These are phyloP conservation scores for Brachypodium distachyon DNA, from an alignment of 202 grass and related monocot species.

Conservation along the genomic window DNA sequence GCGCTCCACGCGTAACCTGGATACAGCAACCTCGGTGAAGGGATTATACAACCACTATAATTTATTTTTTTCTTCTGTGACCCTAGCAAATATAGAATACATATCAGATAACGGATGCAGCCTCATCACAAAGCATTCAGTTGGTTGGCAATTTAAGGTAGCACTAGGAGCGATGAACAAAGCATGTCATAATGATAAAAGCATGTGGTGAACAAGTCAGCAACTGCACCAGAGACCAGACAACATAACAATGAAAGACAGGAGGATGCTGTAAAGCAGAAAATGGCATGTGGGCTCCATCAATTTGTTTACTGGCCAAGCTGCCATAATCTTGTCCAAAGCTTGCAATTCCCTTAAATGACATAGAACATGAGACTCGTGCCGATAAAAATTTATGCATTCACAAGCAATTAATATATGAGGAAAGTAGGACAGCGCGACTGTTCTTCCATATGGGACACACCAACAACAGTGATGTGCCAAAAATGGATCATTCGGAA, in stretches of 20 bases:
- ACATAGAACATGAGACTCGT: neutral
- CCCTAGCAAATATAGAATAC: conserved; percentile 7
- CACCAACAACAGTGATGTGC: neutral
- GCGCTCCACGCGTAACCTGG: neutral
- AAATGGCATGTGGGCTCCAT: neutral
- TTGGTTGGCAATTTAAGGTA: conserved; percentile 18
- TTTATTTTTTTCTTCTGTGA: neutral
- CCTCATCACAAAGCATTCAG: conserved; percentile 13
- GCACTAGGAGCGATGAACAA: neutral
- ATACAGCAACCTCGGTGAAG: neutral
- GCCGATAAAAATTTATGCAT: neutral
- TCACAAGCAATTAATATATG: neutral
- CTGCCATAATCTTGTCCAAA: neutral
- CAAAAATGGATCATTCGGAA: neutral
- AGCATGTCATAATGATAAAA: conserved; percentile 5
- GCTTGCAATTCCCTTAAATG: neutral
- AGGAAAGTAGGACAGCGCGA: conserved; percentile 1
- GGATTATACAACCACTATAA: neutral
- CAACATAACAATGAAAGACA: neutral
- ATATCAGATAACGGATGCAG: neutral
- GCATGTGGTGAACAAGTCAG: neutral
- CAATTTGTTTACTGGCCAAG: neutral
- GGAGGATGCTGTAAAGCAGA: conserved; percentile 10
- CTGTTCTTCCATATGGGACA: conserved; percentile 3
- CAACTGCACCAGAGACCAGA: neutral